Base-by-base conservation (phyloP, 116 monocot genomes). In the Phalaenopsis hybrid region DNA sequence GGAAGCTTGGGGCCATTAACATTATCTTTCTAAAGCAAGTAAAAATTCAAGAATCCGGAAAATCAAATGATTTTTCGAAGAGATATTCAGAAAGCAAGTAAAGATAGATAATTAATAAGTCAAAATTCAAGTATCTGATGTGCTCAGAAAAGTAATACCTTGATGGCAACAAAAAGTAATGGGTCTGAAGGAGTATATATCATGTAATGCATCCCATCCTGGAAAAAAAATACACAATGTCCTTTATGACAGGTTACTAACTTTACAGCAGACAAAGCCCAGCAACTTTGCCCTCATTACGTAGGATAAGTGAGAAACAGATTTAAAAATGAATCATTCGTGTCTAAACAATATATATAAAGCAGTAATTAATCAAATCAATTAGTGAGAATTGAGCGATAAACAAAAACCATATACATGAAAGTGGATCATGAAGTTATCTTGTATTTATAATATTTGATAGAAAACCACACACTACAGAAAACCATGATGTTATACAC, bases 121-220 rank as follows among this genome's bases (percentile, higher is more conserved):
- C 13, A 16, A 73, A 73, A 15, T 34, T 6, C 34, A 37, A 12
- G 69, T 69, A 73, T 73, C 41, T 73, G 33, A 16, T 43, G 41
- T 73, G 41, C 1, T 7, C 31, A 73, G 73, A 73, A 41, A 73
- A 73, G 4, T 16, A 55, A 49, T 87, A 96, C 96, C 94, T 91
- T 96, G 34, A 88, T 83, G 75, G 92, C 92, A 84, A 96, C 92
- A 84, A 96, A 96, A 46, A 94, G 83, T 82, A 94, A 88, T 59
- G 96, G 96, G 85, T 96, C 94, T 57, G 91, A 92, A 80, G 96
- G 96, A 57, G 96, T 94, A 79, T 96, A 96, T 45, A 96, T 91
- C 96, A 96, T 96, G 82, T 94, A 96, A 84, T 96, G 91, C 20
- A 90, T 72, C 5, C 94, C 92, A 86, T 96, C 96, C 96, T 96